Evolutionary conservation across 345 rosid genomes (phyloP).

Genomic region (Eucalyptus erythrocorys): DNA sequence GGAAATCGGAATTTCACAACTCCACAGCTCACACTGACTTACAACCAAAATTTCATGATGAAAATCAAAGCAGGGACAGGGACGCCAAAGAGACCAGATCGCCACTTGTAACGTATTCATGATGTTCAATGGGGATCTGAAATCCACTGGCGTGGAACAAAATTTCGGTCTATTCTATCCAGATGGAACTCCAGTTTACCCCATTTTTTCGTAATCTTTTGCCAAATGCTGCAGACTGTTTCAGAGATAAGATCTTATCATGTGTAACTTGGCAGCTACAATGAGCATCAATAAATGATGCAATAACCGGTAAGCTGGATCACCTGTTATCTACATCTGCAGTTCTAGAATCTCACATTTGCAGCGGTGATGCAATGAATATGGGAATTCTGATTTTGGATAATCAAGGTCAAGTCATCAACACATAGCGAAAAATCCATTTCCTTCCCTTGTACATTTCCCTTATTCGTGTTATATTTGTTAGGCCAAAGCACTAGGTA

Average conservation of each 20-base stretch:
- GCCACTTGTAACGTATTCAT: not conserved
- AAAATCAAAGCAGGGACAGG: conserved; percentile 1
- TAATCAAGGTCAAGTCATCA: not conserved
- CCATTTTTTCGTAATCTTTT: not conserved
- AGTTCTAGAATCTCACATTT: not conserved
- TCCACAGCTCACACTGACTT: not conserved
- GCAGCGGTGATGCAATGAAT: not conserved
- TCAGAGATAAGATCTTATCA: not conserved
- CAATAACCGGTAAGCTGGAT: not conserved
- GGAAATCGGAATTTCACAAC: not conserved
- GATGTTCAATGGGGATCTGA: conserved; percentile 11
- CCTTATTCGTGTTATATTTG: not conserved
- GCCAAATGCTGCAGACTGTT: not conserved
- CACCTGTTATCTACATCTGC: not conserved
- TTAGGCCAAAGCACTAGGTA: not conserved
- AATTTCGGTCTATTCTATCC: conserved; percentile 12
- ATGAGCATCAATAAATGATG: not conserved
- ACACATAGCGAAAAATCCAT: not conserved
- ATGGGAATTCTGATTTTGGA: not conserved
- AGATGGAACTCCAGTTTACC: conserved; percentile 1
- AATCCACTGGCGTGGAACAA: not conserved
- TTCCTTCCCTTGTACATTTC: not conserved
- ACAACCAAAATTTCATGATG: not conserved
- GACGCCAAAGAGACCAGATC: conserved; percentile 13
- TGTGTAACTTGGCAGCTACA: not conserved